Base-by-base conservation (phyloP, 1,139 yeast genomes). In the Diutina siamensis region DNA sequence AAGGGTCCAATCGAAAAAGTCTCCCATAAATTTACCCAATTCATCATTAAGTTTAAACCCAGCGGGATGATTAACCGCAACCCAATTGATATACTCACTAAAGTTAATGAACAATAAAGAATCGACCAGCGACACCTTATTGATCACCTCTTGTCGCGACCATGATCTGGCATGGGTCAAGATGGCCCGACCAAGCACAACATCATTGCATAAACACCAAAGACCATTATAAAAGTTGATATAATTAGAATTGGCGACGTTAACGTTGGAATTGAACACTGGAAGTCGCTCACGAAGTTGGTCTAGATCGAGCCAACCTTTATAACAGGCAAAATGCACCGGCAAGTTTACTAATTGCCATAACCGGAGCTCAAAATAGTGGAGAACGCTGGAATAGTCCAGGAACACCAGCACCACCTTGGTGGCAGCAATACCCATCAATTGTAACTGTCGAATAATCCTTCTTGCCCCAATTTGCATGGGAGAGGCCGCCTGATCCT, bases 31-130 rank as follows among this genome's bases (percentile, higher is more conserved):
- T 25, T 71, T 72, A 0, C 97, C 89, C 33, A 94, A 68, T 56
- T 88, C 97, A 48, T 79, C 81, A 60, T 94, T 94, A 48, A 94
- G 72, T 57, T 94, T 94, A 56, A 94, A 80, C 2, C 98, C 98
- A 9, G 94, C 96, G 0, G 98, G 98, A 58, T 92, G 85, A 52
- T 65, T 51, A 15, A 76, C 76, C 65, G 89, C 87, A 33, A 94
- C 69, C 94, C 95, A 84, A 2, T 68, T 54, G 12, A 89, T 78
- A 31, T 83, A 62, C 2, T 58, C 53, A 36, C 71, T 65, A 45
- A 83, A 62, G 18, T 64, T 62, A 18, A 52, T 47, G 47, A 61
- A 65, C 12, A 69, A 50, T 8, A 15, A 9, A 19, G 18, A 27
- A 22, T 44, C 41, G 5, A 70, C 46, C 13, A 55, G 54, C 18